Evolutionary conservation across 2,329 filamentous ascomycete species (phyloP), one percentile per base, ranked within the genome.

Genomic region (Aspergillus bombycis): DNA sequence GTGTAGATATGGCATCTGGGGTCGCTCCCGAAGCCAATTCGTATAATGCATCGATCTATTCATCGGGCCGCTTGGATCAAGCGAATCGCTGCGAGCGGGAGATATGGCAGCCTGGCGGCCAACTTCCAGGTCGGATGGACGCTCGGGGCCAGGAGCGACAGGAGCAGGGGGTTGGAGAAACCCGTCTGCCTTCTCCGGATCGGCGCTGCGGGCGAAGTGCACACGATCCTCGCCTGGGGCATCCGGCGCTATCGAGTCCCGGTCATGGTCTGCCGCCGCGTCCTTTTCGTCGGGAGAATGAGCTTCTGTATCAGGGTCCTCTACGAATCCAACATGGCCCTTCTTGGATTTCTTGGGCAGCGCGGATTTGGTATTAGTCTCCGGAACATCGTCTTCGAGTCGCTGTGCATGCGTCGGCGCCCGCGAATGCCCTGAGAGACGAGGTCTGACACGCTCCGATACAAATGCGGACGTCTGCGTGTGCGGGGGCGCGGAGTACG

Each of bases 1-100:
- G 72, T 95, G 88, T 0, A 80, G 62, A 69, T 93, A 97, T 0
- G 91, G 88, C 68, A 90, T 88, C 6, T 86, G 83, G 0, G 93
- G 90, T 26, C 85, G 85, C 9, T 87, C 79, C 41, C 89, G 88
- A 50, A 94, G 87, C 53, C 85, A 84, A 61, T 88, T 86, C 0
- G 92, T 96, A 77, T 97, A 97, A 3, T 74, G 76, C 14, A 75
- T 65, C 5, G 77, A 64, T 23, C 73, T 61, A 32, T 65, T 72
- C n/a, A 73, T 28, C 8, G 72, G 71, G n/a, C 63, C 61, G 2
- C 67, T 61, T 2, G 72, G 70, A 12, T 75, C 75, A 19, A 71
- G 62, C 2, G 77, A 79, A 45, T 73, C 72, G 43, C 71, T 77
- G 43, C 77, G 72, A 19, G 71, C 62, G 5, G 72, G 72, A 6